Conservation (phyloP, 371 early-diverging fungal species). For the Batrachochytrium dendrobatidis region DNA sequence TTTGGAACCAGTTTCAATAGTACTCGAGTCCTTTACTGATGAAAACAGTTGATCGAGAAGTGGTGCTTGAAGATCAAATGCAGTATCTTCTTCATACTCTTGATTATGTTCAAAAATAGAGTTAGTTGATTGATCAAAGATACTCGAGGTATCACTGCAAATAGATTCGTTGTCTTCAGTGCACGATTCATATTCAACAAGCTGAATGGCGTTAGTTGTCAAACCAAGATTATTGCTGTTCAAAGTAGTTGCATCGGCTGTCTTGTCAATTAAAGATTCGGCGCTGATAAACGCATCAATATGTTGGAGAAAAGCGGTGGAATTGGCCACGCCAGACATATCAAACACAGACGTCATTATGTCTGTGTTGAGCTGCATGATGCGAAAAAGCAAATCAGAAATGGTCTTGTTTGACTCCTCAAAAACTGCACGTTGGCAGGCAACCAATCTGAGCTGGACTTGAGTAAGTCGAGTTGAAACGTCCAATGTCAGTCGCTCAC, state of each 20-base stretch:
- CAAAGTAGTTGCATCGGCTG: neutral
- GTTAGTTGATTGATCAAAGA: no score
- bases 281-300: neutral
- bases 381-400: neutral
- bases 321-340: neutral
- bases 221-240: neutral
- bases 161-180: neutral
- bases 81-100: neutral
- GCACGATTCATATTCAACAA: constrained; percentile 1
- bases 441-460: neutral
- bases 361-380: neutral
- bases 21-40: no score
- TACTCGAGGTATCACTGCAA: neutral
- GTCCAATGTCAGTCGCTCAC: neutral
- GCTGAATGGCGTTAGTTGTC: neutral
- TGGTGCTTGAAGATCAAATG: no score
- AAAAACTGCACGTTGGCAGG: neutral
- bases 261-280: neutral
- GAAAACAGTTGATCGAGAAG: no score
- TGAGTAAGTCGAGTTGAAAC: neutral
- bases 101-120: no score
- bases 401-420: neutral
- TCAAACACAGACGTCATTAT: neutral
- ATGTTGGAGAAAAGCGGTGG: neutral
- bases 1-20: no score